Evolutionary conservation across 352 stramenopile species (phyloP), one percentile per base, ranked within the genome.

Genomic region (Phytophthora niederhauseri): DNA sequence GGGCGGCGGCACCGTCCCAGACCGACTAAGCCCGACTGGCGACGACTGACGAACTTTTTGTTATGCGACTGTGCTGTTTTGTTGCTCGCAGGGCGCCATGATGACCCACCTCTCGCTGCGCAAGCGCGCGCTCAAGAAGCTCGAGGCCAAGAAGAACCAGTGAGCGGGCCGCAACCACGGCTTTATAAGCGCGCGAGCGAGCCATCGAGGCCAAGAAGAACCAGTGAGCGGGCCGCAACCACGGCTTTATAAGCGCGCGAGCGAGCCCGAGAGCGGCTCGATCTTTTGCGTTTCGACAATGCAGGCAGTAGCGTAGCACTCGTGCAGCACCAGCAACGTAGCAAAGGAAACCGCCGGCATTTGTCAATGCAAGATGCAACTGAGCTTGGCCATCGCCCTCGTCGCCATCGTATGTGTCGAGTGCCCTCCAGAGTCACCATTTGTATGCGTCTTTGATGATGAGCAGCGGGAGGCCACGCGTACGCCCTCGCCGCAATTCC

Each of bases 71-170:
- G 15, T 71, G 48, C 48, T 61, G 22, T 52, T 17, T 12, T 68
- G 43, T 68, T n/a, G 26, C n/a, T 68, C 70, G 46, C 68, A 93
- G 84, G 75, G 68, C 38, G 81, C 87, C 36, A 90, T 90, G 77
- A 89, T 84, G 65, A 85, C 85, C 53, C 87, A 96, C 69, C 63
- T 95, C 56, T 85, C 84, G 61, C 76, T 96, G 50, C 89, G 90
- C 71, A 93, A 92, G 75, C 86, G 89, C 45, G 90, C 90, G 57
- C 73, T 96, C 64, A 93, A 96, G 83, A 97, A 97, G 79, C 76
- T 85, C 7, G 80, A 91, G 70, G 72, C 88, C 60, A 97, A 97
- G 77, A 95, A 93, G 80, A 88, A 82, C 52, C 66, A 91, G 72
- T 90, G 92, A 70, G 30, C n/a, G 31, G 28, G 31, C 4, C 30